Conservation (phyloP, 495 filamentous ascomycete genomes). For the Collariella sp. region DNA sequence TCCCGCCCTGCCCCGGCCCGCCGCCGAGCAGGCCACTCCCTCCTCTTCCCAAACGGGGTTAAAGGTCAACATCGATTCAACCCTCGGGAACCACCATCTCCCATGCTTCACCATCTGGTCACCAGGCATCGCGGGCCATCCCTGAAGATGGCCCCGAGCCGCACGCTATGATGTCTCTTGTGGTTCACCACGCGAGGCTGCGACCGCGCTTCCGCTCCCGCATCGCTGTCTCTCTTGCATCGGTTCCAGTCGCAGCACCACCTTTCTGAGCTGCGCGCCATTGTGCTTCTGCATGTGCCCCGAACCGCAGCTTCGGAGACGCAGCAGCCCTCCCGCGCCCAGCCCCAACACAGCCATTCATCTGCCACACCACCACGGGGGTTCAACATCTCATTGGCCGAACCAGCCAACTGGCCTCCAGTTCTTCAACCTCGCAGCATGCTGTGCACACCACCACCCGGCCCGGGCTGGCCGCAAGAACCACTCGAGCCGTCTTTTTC, state of each 20-base stretch:
- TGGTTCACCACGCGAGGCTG: slow-evolving; percentile 17
- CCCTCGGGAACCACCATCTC: slow-evolving; percentile 13
- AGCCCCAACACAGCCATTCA: slow-evolving; percentile 12
- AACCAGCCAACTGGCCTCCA: background rate
- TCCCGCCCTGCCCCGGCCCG: slow-evolving; percentile 79
- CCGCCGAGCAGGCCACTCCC: slow-evolving; percentile 77
- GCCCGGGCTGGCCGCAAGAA: background rate
- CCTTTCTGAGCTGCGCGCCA: slow-evolving; percentile 16
- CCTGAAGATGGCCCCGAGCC: slow-evolving; percentile 13
- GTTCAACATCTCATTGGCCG: background rate
- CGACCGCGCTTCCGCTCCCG: slow-evolving; percentile 6
- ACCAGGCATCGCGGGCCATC: slow-evolving; percentile 8
- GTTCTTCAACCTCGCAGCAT: slow-evolving; percentile 2
- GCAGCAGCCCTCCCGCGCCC: slow-evolving; percentile 8
- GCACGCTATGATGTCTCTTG: slow-evolving; percentile 6
- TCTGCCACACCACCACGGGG: background rate
- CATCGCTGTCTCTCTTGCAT: slow-evolving; percentile 9
- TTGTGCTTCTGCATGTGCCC: slow-evolving; percentile 12
- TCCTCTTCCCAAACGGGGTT: slow-evolving; percentile 65
- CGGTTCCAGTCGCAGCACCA: slow-evolving; percentile 9
- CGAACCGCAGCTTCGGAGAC: slow-evolving; percentile 4
- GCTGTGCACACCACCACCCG: slow-evolving; percentile 4
- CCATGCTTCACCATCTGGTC: slow-evolving; percentile 11
- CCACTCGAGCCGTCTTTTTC: background rate
- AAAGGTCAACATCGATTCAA: slow-evolving; percentile 10